These are phyloP conservation scores for Trichophyton equinum DNA, from an alignment of 2,329 filamentous ascomycete genomes.

Conservation along the genomic window DNA sequence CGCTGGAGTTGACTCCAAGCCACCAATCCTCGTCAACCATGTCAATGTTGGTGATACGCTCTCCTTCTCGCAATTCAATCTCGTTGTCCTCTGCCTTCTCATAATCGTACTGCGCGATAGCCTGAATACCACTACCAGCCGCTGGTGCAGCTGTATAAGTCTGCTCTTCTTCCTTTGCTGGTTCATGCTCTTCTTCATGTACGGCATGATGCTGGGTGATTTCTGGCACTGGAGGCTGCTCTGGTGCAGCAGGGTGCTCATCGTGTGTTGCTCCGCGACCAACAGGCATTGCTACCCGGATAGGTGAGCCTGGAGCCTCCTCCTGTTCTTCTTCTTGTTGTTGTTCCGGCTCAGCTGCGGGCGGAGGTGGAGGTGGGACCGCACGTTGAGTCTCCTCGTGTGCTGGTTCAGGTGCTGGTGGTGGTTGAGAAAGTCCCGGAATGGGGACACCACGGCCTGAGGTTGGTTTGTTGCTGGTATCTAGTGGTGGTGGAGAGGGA, in stretches of 20 bases:
- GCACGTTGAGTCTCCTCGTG: slow-evolving; percentile 32
- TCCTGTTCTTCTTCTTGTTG: slow-evolving; percentile 27
- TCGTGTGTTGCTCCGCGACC: slow-evolving; percentile 45
- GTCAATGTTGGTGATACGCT: slow-evolving; percentile 80
- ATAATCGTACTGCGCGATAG: slow-evolving; percentile 84
- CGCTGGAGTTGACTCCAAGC: slow-evolving; percentile 78
- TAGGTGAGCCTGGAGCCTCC: slow-evolving; percentile 55
- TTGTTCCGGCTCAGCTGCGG: slow-evolving; percentile 33
- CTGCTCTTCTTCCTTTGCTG: not conserved
- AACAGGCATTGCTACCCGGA: slow-evolving; percentile 77
- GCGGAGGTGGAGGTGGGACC: slow-evolving; percentile 30
- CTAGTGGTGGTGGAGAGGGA: slow-evolving; percentile 49
- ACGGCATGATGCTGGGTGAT: not conserved
- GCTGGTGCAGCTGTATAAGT: slow-evolving; percentile 17
- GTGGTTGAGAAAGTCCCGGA: slow-evolving; percentile 58
- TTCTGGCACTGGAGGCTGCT: slow-evolving; percentile 16
- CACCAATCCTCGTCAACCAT: slow-evolving; percentile 99
- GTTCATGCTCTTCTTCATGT: not conserved
- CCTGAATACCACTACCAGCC: slow-evolving; percentile 52
- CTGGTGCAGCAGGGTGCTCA: slow-evolving; percentile 30
- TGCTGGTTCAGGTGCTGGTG: slow-evolving; percentile 38
- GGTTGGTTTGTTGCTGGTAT: slow-evolving; percentile 56
- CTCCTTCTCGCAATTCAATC: slow-evolving; percentile 77
- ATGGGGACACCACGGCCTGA: slow-evolving; percentile 58
- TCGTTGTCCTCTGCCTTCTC: slow-evolving; percentile 97